A percentile compares a stretch with the other conserved stretches of the same genome.
Evolutionary conservation across 2,329 filamentous ascomycete genomes (phyloP).

Genomic region (Thelonectria rubi): DNA sequence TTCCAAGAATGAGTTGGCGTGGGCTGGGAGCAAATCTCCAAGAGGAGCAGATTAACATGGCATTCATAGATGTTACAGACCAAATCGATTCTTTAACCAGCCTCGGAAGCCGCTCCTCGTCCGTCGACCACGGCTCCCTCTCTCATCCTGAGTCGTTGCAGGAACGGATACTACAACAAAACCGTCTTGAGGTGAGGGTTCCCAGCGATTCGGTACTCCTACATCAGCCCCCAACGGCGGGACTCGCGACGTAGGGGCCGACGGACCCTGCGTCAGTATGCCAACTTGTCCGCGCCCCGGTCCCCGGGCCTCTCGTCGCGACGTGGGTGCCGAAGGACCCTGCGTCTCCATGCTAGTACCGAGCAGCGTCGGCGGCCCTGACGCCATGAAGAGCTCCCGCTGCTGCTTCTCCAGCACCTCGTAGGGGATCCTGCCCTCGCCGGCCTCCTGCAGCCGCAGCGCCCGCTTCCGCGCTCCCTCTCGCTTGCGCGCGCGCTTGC

Average conservation of each 20-base stretch:
- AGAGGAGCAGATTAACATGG: too few species aligned
- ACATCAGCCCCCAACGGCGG: neutral
- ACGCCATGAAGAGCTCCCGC: neutral
- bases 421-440: neutral
- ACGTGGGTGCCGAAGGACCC: too few species aligned
- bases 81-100: neutral
- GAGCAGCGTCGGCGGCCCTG: neutral
- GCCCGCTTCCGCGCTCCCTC: neutral
- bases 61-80: neutral
- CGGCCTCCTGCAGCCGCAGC: neutral
- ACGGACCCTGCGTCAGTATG: neutral
- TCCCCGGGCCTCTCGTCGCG: too few species aligned
- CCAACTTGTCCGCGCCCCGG: too few species aligned
- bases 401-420: neutral
- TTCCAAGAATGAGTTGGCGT: neutral
- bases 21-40: neutral
- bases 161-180: neutral
- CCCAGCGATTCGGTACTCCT: neutral
- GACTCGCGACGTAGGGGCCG: neutral
- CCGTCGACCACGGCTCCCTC: neutral
- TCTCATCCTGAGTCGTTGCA: neutral
- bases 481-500: neutral
- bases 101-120: neutral
- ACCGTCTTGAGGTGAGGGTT: neutral
- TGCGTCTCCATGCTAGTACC: too few species aligned